Evolutionary conservation across 805 yeast species (phyloP).

Genomic region (Zygoascus biomembranicola): DNA sequence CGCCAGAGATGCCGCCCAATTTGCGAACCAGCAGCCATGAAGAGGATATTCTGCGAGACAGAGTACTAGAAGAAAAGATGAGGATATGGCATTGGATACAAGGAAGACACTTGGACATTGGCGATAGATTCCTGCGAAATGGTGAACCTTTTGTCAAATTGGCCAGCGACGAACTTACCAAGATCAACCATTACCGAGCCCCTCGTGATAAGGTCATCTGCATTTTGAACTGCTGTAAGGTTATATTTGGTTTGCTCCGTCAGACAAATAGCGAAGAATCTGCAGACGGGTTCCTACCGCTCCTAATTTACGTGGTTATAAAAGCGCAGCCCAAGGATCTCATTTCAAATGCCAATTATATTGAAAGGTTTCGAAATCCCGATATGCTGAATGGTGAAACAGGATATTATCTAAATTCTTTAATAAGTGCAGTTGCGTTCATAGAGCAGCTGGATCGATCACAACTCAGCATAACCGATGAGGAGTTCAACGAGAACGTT

Average conservation of each 20-base stretch:
- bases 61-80: conserved; percentile 40
- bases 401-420: conserved; percentile 82
- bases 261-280: conserved; percentile 62
- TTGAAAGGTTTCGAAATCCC: conserved; percentile 73
- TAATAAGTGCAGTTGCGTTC: conserved; percentile 81
- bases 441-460: conserved; percentile 51
- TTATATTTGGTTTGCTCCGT: conserved; percentile 78
- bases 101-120: conserved; percentile 73
- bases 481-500: conserved; percentile 45
- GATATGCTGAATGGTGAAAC: conserved; percentile 80
- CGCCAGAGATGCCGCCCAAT: conserved; percentile 55
- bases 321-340: conserved; percentile 57
- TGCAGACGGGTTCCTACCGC: conserved; percentile 92
- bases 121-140: conserved; percentile 38
- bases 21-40: conserved; percentile 47
- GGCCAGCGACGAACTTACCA: conserved; percentile 67
- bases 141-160: conserved; percentile 50
- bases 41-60: conserved; percentile 58
- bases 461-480: conserved; percentile 52
- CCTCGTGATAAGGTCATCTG: conserved; percentile 94
- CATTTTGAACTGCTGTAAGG: conserved; percentile 83
- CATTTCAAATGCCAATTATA: conserved; percentile 73
- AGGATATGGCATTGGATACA: conserved; percentile 63
- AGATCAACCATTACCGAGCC: conserved; percentile 76
- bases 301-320: conserved; percentile 69